Conservation (phyloP, 805 yeast species). For the Wickerhamomyces subpelliculosus region DNA sequence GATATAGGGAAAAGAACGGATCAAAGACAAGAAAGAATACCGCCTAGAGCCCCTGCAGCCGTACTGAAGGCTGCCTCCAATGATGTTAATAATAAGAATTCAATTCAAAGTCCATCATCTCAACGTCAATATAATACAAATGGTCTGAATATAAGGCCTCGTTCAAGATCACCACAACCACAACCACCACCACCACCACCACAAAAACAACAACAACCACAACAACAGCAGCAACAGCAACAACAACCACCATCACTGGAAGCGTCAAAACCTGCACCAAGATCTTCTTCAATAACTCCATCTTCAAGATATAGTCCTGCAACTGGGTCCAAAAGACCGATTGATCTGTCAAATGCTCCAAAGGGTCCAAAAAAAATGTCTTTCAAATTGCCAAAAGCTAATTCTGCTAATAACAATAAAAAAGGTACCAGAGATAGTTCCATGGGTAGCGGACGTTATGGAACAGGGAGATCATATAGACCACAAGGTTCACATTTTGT, state of each 20-base stretch:
- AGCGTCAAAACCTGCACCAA: too few species aligned
- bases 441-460: not conserved
- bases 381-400: conserved; percentile 12
- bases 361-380: conserved; percentile 15
- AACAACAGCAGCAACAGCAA: not conserved
- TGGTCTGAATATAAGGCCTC: not conserved
- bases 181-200: not conserved
- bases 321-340: not conserved
- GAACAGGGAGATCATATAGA: conserved; percentile 1
- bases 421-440: too few species aligned
- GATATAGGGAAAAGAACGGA: too few species aligned
- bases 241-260: not conserved
- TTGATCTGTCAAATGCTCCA: conserved; percentile 7
- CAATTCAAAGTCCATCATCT: not conserved
- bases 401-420: not conserved
- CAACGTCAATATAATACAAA: not conserved
- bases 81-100: not conserved
- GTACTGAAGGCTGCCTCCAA: too few species aligned
- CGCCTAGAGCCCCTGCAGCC: too few species aligned
- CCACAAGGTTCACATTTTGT: not conserved
- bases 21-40: too few species aligned
- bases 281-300: too few species aligned
- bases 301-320: too few species aligned
- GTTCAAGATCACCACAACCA: not conserved
- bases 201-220: not conserved